phyloP scores from a whole-genome alignment of 2,329 filamentous ascomycete genomes.

The Diaporthe caulivora region DNA sequence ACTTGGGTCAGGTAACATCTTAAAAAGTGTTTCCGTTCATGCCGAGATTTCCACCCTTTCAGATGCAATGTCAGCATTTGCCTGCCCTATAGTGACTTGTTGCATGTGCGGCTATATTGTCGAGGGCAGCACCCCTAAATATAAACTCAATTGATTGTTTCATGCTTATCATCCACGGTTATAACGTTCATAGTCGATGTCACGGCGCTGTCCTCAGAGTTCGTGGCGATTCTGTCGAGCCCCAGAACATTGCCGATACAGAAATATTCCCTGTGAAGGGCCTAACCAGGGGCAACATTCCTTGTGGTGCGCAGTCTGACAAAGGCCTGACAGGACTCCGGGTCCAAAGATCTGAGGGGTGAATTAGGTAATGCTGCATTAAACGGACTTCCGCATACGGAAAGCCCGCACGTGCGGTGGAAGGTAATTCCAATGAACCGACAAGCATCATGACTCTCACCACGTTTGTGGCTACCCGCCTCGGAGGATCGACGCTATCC shows the following conservation, averaged over 20 bases:
- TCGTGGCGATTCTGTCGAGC: neutral
- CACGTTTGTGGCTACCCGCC: neutral
- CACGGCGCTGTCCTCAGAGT: neutral
- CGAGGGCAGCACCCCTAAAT: neutral
- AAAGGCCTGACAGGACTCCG: neutral
- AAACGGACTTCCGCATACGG: constrained; percentile 10
- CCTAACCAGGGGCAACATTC: neutral
- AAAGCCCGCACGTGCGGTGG: neutral
- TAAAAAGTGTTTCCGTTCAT: too few relatives aligned
- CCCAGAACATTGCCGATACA: neutral
- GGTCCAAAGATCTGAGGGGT: neutral
- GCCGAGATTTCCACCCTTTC: neutral
- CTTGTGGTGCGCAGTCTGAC: neutral
- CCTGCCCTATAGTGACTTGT: neutral
- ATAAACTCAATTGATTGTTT: neutral
- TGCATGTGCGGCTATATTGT: neutral
- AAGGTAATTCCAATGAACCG: neutral
- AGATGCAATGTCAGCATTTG: neutral
- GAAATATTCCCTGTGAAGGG: neutral
- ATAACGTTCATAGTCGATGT: neutral
- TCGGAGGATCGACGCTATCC: constrained; percentile 17
- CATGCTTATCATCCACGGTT: neutral
- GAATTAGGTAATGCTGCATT: constrained; percentile 18
- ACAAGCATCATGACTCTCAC: constrained; percentile 23
- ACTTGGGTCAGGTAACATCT: too few relatives aligned